These are phyloP conservation scores for Decorospora gaudefroyi DNA, from an alignment of 2,329 filamentous ascomycete species.

Conservation along the genomic window DNA sequence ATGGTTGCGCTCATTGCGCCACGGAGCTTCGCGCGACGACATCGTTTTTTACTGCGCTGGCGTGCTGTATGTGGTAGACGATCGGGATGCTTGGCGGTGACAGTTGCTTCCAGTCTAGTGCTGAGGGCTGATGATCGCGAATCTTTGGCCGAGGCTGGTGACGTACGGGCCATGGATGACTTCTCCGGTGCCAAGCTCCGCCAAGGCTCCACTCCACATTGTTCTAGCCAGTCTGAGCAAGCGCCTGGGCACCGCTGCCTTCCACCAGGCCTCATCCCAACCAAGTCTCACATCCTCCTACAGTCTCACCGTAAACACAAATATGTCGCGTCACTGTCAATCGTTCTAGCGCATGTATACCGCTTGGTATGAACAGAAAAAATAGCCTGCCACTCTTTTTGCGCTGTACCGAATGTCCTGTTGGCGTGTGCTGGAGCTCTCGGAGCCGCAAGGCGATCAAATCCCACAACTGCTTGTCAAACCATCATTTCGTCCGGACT, in stretches of 20 bases:
- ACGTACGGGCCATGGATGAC: no score
- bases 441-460: slow-evolving; percentile 23
- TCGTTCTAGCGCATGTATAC: not conserved
- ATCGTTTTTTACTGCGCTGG: no score
- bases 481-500: slow-evolving; percentile 57
- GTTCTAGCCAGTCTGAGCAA: no score
- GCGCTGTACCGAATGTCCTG: slow-evolving; percentile 37
- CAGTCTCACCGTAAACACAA: not conserved
- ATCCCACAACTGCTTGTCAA: slow-evolving; percentile 68
- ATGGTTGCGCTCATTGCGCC: slow-evolving; percentile 34
- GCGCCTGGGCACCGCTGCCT: slow-evolving; percentile 20
- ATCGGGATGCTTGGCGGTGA: not conserved
- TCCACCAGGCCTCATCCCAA: slow-evolving; percentile 2
- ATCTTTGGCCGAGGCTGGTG: slow-evolving; percentile 24
- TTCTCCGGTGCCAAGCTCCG: no score
- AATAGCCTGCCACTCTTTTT: not conserved
- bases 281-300: not conserved
- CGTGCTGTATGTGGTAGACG: slow-evolving; percentile 8
- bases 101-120: not conserved
- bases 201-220: slow-evolving; percentile 4
- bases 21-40: slow-evolving; percentile 43
- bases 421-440: slow-evolving; percentile 42
- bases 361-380: not conserved
- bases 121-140: slow-evolving; percentile 9
- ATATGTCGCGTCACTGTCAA: not conserved